A percentile compares a stretch with the other conserved stretches of the same genome.
Conservation (phyloP, 2,329 filamentous ascomycete genomes). For the Rhinocladiella similis region DNA sequence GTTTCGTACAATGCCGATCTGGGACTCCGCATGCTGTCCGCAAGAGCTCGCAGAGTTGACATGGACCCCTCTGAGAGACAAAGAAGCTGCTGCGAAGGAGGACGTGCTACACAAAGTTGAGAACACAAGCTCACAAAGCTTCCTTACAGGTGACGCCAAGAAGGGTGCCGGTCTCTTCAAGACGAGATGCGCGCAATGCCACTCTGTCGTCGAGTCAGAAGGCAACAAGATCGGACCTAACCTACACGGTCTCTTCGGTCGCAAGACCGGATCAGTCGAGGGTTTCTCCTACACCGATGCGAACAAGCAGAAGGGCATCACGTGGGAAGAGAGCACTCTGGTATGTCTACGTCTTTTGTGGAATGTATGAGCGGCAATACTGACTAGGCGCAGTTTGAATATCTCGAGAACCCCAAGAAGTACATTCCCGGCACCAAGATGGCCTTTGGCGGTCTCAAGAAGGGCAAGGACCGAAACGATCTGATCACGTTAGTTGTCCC, state of each 20-base stretch:
- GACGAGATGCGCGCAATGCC: constrained; percentile 97
- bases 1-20: background rate
- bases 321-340: constrained; percentile 82
- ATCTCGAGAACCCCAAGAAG: constrained; percentile 99
- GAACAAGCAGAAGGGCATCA: constrained; percentile 96
- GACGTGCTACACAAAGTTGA: background rate
- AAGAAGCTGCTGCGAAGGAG: constrained; percentile 19
- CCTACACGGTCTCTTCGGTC: constrained; percentile 95
- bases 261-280: constrained; percentile 86
- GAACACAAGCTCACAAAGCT: constrained; percentile 21
- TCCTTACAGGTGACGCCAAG: constrained; percentile 73
- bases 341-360: constrained; percentile 53
- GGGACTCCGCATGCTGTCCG: background rate
- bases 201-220: constrained; percentile 87
- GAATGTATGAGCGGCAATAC: background rate
- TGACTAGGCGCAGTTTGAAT: constrained; percentile 67
- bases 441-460: constrained; percentile 99
- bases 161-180: constrained; percentile 99
- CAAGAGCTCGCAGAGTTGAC: constrained; percentile 13
- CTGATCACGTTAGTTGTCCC: constrained; percentile 78
- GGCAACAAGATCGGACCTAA: constrained; percentile 98
- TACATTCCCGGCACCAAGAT: constrained; percentile 99
- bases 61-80: background rate
- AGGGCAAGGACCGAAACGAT: constrained; percentile 98
- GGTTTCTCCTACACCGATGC: constrained; percentile 98